These are phyloP conservation scores for Phellinidium pouzarii DNA, from an alignment of 1,284 basidiomycete species.

Conservation along the genomic window DNA sequence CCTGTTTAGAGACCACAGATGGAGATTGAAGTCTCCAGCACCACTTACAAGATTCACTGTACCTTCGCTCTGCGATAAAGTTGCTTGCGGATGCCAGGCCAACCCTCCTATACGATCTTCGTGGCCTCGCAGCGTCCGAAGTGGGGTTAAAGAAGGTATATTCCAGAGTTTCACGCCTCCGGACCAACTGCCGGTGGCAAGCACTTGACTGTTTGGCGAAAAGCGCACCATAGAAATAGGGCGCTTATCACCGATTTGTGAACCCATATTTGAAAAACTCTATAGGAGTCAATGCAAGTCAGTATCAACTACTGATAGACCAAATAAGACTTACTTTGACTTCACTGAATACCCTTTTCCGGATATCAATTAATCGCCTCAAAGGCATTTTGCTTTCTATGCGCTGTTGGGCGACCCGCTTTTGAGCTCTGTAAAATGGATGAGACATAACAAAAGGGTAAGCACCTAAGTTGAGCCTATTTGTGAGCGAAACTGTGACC, in stretches of 20 bases:
- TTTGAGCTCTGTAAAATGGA: slow-evolving; percentile 73
- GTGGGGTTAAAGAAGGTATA: slow-evolving; percentile 79
- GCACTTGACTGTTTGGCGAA: slow-evolving; percentile 81
- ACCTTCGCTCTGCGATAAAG: slow-evolving; percentile 64
- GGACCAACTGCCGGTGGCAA: slow-evolving; percentile 95
- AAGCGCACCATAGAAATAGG: slow-evolving; percentile 94
- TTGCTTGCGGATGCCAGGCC: slow-evolving; percentile 96
- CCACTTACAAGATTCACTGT: slow-evolving; percentile 87
- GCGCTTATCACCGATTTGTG: slow-evolving; percentile 95
- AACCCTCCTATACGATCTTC: slow-evolving; percentile 90
- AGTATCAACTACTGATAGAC: slow-evolving; percentile 12
- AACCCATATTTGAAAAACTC: slow-evolving; percentile 89
- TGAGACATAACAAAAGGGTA: slow-evolving; percentile 43
- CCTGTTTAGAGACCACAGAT: slow-evolving; percentile 87
- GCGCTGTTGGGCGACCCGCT: slow-evolving; percentile 83
- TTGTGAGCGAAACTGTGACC: slow-evolving; percentile 68
- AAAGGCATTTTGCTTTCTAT: slow-evolving; percentile 85
- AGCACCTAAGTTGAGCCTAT: slow-evolving; percentile 69
- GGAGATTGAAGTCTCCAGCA: slow-evolving; percentile 79
- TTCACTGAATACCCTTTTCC: slow-evolving; percentile 84
- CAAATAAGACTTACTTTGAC: slow-evolving; percentile 62
- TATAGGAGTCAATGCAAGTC: slow-evolving; percentile 26
- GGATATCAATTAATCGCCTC: slow-evolving; percentile 82
- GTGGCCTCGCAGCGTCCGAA: slow-evolving; percentile 77
- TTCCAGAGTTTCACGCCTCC: slow-evolving; percentile 94